Base-by-base conservation (phyloP, 257 asterid species). In the Solanum clarkiae region DNA sequence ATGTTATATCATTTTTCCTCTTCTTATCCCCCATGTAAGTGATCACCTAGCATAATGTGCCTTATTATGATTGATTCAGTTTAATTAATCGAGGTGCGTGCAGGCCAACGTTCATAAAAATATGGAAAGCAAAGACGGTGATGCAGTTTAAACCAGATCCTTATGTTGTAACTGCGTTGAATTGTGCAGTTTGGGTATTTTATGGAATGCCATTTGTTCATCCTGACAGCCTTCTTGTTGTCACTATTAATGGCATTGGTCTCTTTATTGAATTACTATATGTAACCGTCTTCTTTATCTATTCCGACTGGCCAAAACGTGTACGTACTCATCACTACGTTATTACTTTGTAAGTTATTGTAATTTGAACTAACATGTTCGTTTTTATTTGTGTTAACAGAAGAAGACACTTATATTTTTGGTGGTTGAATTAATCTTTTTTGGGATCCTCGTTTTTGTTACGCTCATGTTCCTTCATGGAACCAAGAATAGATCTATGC, bases 181-280 rank as follows among this genome's bases (percentile, higher is more conserved):
- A 94, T 36, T 93, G 97, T 82, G 87, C 87, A 14, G 56, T 94
- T 91, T 94, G 98, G 98, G 85, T 84, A 32, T 87, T 93, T 44
- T 94, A 93, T 84, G 98, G 98, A 12, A 74, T 94, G 89, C 98
- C 98, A 51, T 81, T 92, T 71, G 92, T 94, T 29, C 93, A 92
- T 26, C 90, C 94, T 0, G 91, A 92, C 80, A 93, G 95, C 87
- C 62, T 87, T 44, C 91, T 93, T 17, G 96, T 94, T 49, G 32
- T 90, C 74, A 93, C 97, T 83, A 94, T 92, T 89, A 94, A 93
- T 13, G 94, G 90, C 74, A 2, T 60, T 7, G 97, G 98, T 0
- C 72, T 92, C n/a, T 29, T 85, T 81, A 92, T 94, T 6, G 92
- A 93, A 70, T 0, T 18, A 4, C 0, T 22, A 81, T 94, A 90